Evolutionary conservation across 2,329 filamentous ascomycete species (phyloP).

Genomic region (Alternaria consortialis): DNA sequence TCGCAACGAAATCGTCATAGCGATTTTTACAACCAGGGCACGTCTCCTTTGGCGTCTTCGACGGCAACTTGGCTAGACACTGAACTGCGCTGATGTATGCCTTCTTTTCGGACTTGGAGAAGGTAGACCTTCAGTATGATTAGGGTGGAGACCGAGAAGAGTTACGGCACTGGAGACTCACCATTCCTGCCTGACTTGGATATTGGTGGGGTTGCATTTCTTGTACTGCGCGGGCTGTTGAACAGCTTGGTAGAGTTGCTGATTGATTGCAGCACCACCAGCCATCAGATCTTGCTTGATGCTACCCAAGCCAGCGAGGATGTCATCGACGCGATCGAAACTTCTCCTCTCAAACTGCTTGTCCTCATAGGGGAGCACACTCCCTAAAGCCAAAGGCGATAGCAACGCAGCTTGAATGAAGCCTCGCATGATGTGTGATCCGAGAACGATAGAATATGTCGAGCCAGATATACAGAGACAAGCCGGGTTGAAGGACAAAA

Average conservation of each 20-base stretch:
- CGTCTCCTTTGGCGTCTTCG: conserved; percentile 29
- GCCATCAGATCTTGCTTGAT: conserved; percentile 27
- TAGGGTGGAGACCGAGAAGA: neutral
- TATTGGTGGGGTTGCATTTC: conserved; percentile 51
- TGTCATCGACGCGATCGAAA: conserved; percentile 1
- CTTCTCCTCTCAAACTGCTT: neutral
- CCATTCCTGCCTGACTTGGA: conserved; percentile 56
- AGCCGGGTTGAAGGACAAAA: neutral
- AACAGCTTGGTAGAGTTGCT: conserved; percentile 34
- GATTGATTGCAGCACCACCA: conserved; percentile 30
- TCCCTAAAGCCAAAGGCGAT: neutral
- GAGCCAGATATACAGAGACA: neutral
- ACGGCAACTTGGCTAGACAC: conserved; percentile 33
- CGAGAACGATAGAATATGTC: neutral
- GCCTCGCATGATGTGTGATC: neutral
- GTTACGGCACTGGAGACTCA: conserved; percentile 18
- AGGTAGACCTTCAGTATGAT: conserved; percentile 9
- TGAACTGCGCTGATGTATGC: conserved; percentile 42
- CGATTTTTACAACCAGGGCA: conserved; percentile 38
- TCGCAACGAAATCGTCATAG: conserved; percentile 42
- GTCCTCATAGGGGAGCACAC: neutral
- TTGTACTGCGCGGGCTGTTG: conserved; percentile 27
- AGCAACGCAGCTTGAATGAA: neutral
- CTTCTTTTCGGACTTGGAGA: conserved; percentile 35
- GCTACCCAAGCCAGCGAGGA: neutral